A percentile compares a stretch with the other conserved stretches of the same genome.
These are phyloP conservation scores for Saccharomycopsis vini DNA, from an alignment of 805 yeast species.

Conservation along the genomic window DNA sequence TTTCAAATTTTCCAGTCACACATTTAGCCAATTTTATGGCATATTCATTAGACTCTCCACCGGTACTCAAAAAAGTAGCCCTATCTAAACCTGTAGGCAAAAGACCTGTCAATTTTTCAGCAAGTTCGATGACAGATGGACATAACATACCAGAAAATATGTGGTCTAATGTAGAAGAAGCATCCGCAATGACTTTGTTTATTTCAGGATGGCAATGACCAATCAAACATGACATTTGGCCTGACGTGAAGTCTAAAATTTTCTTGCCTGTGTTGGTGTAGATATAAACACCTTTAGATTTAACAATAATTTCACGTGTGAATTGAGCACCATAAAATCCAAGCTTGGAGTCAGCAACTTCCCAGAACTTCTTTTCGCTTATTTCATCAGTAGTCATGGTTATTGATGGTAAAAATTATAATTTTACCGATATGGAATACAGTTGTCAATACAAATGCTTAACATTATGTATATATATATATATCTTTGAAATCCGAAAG, in stretches of 20 bases:
- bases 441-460: too few species aligned
- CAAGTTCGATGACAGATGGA: slow-evolving; percentile 25
- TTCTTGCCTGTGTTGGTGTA: slow-evolving; percentile 21
- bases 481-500: too few species aligned
- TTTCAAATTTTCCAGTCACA: slow-evolving; percentile 24
- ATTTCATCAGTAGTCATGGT: not conserved
- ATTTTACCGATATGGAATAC: too few species aligned
- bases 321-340: slow-evolving; percentile 6
- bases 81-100: slow-evolving; percentile 23
- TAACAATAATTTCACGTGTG: slow-evolving; percentile 5
- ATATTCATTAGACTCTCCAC: slow-evolving; percentile 28
- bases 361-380: slow-evolving; percentile 1
- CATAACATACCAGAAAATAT: slow-evolving; percentile 25
- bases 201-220: slow-evolving; percentile 27
- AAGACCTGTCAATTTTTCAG: slow-evolving; percentile 23
- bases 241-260: slow-evolving; percentile 25
- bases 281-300: slow-evolving; percentile 22
- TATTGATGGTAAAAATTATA: too few species aligned
- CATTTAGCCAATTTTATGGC: slow-evolving; percentile 28
- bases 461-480: too few species aligned
- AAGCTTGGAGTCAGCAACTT: slow-evolving; percentile 5
- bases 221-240: slow-evolving; percentile 23
- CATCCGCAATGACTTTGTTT: slow-evolving; percentile 21
- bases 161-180: slow-evolving; percentile 23
- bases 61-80: slow-evolving; percentile 26